These are phyloP conservation scores for Chaetomium sp. DNA, from an alignment of 2,329 filamentous ascomycete species.

Conservation along the genomic window DNA sequence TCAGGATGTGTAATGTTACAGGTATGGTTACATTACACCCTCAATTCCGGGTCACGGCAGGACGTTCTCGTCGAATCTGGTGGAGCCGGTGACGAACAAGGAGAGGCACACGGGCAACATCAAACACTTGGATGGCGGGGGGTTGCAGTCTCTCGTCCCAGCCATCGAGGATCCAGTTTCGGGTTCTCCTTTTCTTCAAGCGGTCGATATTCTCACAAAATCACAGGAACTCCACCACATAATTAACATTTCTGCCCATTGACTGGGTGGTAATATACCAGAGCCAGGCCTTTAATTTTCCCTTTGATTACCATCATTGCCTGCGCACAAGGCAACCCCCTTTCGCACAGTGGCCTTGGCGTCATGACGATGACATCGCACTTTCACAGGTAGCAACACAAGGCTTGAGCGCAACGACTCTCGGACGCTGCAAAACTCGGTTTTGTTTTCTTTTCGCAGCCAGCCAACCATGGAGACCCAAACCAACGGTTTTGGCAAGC, in stretches of 20 bases:
- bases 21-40: not conserved
- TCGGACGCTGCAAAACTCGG: not conserved
- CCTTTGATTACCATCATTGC: no score
- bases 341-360: not conserved
- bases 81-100: not conserved
- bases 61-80: not conserved
- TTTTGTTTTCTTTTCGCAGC: no score
- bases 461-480: conserved; percentile 20
- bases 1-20: no score
- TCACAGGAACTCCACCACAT: no score
- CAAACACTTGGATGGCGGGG: not conserved
- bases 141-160: not conserved
- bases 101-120: not conserved
- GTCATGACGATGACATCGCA: conserved; percentile 7
- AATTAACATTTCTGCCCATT: not conserved
- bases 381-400: not conserved
- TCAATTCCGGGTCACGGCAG: no score
- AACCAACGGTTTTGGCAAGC: conserved; percentile 40
- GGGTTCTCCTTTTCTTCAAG: not conserved
- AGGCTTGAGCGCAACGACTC: not conserved
- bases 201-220: no score
- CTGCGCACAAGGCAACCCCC: no score
- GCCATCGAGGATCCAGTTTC: not conserved
- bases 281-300: no score
- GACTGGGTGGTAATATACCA: not conserved